These are phyloP conservation scores for Moesziomyces sp. DNA, from an alignment of 1,284 basidiomycete genomes.

Conservation along the genomic window DNA sequence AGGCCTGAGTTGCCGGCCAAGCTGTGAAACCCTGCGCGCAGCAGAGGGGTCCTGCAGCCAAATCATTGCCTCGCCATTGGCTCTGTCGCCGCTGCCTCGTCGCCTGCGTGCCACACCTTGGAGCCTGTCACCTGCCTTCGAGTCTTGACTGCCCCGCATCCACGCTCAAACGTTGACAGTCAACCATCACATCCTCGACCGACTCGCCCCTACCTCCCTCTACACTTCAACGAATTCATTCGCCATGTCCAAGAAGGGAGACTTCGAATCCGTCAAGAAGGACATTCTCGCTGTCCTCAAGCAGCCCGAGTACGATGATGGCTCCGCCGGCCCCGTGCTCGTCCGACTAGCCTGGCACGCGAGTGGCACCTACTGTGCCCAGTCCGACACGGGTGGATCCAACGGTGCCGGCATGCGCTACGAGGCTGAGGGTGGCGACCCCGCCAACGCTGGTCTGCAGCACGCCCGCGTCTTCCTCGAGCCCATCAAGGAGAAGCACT, in stretches of 20 bases:
- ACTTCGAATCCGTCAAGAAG: conserved; percentile 63
- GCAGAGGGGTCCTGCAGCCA: conserved; percentile 4
- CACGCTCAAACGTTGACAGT: too few species aligned
- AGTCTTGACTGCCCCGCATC: conserved; percentile 11
- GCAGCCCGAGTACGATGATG: conserved; percentile 66
- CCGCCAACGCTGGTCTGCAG: conserved; percentile 69
- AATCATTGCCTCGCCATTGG: conserved; percentile 26
- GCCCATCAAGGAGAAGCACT: conserved; percentile 71
- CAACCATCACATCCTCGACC: neutral
- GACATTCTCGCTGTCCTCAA: conserved; percentile 63
- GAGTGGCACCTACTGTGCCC: conserved; percentile 65
- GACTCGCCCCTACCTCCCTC: neutral
- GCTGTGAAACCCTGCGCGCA: conserved; percentile 29
- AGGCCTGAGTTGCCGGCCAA: conserved; percentile 2
- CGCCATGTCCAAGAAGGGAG: conserved; percentile 51
- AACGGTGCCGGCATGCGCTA: conserved; percentile 70
- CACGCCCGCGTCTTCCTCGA: conserved; percentile 71
- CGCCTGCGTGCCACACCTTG: neutral
- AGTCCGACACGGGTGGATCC: conserved; percentile 70
- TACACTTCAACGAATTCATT: too few species aligned
- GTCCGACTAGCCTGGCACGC: conserved; percentile 67
- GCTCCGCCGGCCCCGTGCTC: conserved; percentile 63
- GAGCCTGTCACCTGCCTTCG: neutral
- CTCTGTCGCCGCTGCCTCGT: neutral
- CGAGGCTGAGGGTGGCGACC: conserved; percentile 69